phyloP scores from a whole-genome alignment of 805 yeast species.

The Sugiyamaella valdiviana region DNA sequence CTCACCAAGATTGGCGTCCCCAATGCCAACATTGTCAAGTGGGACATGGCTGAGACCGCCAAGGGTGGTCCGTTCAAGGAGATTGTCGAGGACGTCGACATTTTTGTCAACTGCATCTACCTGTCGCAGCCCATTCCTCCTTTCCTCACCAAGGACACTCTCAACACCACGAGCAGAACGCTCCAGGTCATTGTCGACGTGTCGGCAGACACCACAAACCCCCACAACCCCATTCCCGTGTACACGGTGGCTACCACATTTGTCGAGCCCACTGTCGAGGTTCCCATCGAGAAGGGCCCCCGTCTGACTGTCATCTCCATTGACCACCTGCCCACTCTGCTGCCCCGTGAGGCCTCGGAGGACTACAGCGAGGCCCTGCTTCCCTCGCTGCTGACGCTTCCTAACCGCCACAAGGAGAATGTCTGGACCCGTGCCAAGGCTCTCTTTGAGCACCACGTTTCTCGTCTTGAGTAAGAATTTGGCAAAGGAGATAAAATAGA shows the following conservation, averaged over 20 bases:
- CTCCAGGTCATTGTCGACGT: slow-evolving; percentile 94
- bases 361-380: slow-evolving; percentile 78
- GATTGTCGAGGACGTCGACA: slow-evolving; percentile 68
- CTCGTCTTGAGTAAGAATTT: slow-evolving; percentile 43
- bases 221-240: slow-evolving; percentile 96
- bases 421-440: slow-evolving; percentile 90
- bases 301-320: slow-evolving; percentile 87
- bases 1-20: slow-evolving; percentile 82
- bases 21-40: slow-evolving; percentile 70
- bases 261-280: slow-evolving; percentile 82
- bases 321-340: slow-evolving; percentile 90
- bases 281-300: slow-evolving; percentile 73
- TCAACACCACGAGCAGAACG: slow-evolving; percentile 64
- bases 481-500: not conserved
- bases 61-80: slow-evolving; percentile 96
- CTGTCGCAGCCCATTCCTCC: slow-evolving; percentile 91
- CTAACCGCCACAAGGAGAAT: slow-evolving; percentile 72
- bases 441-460: slow-evolving; percentile 77
- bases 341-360: slow-evolving; percentile 97
- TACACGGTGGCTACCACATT: slow-evolving; percentile 86
- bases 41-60: slow-evolving; percentile 98
- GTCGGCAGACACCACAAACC: slow-evolving; percentile 97
- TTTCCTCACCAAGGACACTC: slow-evolving; percentile 62
- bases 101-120: slow-evolving; percentile 94
- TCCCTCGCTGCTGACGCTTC: slow-evolving; percentile 82